Conservation (phyloP, 306 rosid species). For the Prunus mira region DNA sequence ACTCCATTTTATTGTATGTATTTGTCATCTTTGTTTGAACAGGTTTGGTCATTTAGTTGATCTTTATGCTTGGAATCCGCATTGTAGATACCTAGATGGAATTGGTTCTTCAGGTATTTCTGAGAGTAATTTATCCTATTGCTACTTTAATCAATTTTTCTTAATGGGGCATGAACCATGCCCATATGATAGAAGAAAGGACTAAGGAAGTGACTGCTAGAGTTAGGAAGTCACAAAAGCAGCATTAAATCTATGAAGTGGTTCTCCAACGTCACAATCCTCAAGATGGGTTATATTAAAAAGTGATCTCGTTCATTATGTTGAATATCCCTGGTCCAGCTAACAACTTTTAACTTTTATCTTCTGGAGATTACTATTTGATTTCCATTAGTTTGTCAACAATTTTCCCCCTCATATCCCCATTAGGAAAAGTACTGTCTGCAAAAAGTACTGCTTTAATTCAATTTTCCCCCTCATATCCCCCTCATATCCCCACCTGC, state of each 20-base stretch:
- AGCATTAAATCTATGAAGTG: background rate
- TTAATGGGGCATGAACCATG: background rate
- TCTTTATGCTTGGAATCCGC: slow-evolving; percentile 94
- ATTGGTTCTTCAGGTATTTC: slow-evolving; percentile 63
- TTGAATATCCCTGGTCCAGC: background rate
- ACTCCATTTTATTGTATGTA: background rate
- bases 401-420: background rate
- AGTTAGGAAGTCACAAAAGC: background rate
- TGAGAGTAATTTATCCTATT: background rate
- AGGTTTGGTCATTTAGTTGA: slow-evolving; percentile 94
- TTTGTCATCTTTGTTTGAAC: slow-evolving; percentile 18
- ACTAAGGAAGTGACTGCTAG: slow-evolving; percentile 2
- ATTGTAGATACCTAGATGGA: slow-evolving; percentile 88
- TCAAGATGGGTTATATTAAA: background rate
- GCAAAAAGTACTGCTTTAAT: too few relatives aligned
- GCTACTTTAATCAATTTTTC: background rate
- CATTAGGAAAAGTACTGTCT: background rate
- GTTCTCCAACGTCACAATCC: background rate
- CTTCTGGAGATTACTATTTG: background rate
- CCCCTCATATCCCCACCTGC: too few relatives aligned
- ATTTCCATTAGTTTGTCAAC: background rate
- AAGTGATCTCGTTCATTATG: background rate
- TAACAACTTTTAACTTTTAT: background rate
- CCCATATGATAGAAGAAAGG: background rate
- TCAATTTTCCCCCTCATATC: too few relatives aligned